Percentiles rank a stretch among this genome's conserved stretches.
These are phyloP conservation scores for Fragaria nilgerrensis DNA, from an alignment of 306 rosid genomes.

Conservation along the genomic window DNA sequence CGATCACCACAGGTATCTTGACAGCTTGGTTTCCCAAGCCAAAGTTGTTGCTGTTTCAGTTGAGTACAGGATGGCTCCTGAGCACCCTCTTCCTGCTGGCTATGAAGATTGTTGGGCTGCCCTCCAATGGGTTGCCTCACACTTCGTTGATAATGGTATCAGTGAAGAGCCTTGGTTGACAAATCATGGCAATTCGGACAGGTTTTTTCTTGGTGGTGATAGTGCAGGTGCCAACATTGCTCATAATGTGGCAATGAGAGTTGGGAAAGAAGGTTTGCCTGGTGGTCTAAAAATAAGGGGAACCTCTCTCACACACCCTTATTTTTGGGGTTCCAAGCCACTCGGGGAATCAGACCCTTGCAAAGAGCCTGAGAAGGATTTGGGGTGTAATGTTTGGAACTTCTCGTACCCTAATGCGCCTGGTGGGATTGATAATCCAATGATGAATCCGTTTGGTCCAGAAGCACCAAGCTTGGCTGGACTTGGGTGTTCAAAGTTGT, in stretches of 20 bases:
- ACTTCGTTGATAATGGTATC: neutral
- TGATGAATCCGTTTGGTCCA: conserved; percentile 24
- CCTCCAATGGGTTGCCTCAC: conserved; percentile 43
- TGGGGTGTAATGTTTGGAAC: conserved; percentile 24
- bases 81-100: conserved; percentile 40
- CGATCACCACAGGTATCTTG: conserved; percentile 47
- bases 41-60: conserved; percentile 48
- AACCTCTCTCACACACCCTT: conserved; percentile 42
- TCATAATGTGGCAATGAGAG: conserved; percentile 42
- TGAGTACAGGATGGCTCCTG: conserved; percentile 53
- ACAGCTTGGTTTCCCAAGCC: conserved; percentile 36
- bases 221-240: conserved; percentile 48
- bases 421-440: conserved; percentile 27
- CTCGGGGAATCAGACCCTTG: conserved; percentile 15
- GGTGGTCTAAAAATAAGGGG: conserved; percentile 32
- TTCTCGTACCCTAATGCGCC: conserved; percentile 34
- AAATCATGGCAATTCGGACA: conserved; percentile 28
- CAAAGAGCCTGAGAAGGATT: conserved; percentile 5
- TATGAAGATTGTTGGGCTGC: conserved; percentile 45
- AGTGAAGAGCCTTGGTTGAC: conserved; percentile 42
- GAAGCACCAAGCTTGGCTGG: conserved; percentile 27
- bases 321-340: conserved; percentile 37
- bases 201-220: conserved; percentile 43
- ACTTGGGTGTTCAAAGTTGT: conserved; percentile 24
- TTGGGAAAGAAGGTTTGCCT: conserved; percentile 40